Base-by-base conservation (phyloP, 2,329 filamentous ascomycete genomes). In the Colletotrichum shisoi region DNA sequence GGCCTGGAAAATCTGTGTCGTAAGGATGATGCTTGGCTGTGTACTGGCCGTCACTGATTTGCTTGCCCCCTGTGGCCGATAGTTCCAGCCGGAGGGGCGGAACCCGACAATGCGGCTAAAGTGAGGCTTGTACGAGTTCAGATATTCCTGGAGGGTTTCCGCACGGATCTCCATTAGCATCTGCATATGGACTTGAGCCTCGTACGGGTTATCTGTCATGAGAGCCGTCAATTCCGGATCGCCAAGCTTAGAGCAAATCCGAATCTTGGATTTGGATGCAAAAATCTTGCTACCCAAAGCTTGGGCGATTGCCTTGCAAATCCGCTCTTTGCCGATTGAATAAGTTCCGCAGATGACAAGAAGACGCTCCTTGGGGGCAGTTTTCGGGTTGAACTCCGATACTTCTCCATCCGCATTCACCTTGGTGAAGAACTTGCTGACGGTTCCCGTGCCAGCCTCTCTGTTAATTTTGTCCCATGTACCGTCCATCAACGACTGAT, bases 111-210 rank as follows among this genome's bases (percentile, higher is more conserved):
- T 88, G 59, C 92, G 90, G 15, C 88, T 88, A 76, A 98, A 99
- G 71, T 92, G 89, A 7, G 91, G 89, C 70, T 90, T 91, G 80
- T 93, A 91, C 42, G 86, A 84, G 72, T 90, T 87, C 6, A 98
- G 85, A 73, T 99, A 99, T 68, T 97, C 94, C 70, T 92, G 89
- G 1, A 99, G 84, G 0, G 94, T 97, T 71, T 97, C 94, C 40
- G 93, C 89, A 31, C 93, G 89, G 71, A 99, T 93, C 77, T 98
- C 94, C 84, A 95, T 95, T 11, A 99, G 84, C 73, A 91, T 93
- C 72, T 97, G 96, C 94, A 99, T 97, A 79, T 99, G 95, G 0
- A 99, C 93, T 77, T 98, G 94, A 0, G 95, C 95, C 72, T 92
- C 91, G 24, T 85, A 81, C 0, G 95, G 93, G 74, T 97, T 82